Percentiles rank a stretch among this genome's conserved stretches.
These are phyloP conservation scores for Claviceps monticola DNA, from an alignment of 2,329 filamentous ascomycete genomes.

Conservation along the genomic window DNA sequence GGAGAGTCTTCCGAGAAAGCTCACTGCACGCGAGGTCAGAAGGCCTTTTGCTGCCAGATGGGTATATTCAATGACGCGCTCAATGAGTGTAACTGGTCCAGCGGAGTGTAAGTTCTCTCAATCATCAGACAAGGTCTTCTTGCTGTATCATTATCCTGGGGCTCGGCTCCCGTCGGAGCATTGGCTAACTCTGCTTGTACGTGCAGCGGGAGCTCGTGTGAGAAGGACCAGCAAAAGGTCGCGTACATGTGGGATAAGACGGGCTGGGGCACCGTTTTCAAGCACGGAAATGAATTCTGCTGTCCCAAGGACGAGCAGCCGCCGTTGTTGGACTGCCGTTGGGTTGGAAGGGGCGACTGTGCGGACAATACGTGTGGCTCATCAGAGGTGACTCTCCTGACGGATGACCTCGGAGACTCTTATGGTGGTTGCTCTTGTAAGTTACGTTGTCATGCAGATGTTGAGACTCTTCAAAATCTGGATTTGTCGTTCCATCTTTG, in stretches of 20 bases:
- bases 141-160: too few relatives aligned
- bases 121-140: too few relatives aligned
- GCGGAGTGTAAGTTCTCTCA: neutral
- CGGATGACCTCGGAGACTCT: neutral
- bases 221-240: neutral
- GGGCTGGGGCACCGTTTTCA: neutral
- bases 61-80: neutral
- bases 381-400: neutral
- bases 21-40: slow-evolving; percentile 5
- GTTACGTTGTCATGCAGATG: neutral
- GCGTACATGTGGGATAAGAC: neutral
- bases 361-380: neutral
- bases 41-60: slow-evolving; percentile 7
- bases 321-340: neutral
- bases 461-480: too few relatives aligned
- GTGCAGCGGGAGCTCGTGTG: neutral
- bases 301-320: neutral
- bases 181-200: neutral
- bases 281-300: neutral
- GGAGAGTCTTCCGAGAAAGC: neutral
- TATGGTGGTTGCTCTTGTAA: neutral
- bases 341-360: neutral
- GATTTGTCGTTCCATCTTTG: too few relatives aligned
- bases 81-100: neutral
- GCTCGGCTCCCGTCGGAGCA: neutral